Conservation (phyloP, 441 rosid species). For the Populus tomentosa region DNA sequence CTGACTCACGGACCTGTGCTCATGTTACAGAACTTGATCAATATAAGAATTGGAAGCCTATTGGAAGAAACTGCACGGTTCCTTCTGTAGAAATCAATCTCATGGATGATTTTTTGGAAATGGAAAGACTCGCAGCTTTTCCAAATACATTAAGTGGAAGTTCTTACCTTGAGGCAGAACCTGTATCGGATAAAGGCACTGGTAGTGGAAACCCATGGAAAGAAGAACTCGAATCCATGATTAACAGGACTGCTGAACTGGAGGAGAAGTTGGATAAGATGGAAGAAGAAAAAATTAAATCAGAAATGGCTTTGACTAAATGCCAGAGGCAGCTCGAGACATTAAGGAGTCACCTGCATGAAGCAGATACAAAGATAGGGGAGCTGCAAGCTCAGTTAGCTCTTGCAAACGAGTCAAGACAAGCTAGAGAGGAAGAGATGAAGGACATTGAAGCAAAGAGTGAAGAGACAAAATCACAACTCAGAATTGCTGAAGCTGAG, state of each 20-base stretch:
- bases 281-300: conserved; percentile 52
- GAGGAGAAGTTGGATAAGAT: conserved; percentile 55
- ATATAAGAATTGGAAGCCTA: conserved; percentile 30
- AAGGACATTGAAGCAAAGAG: conserved; percentile 40
- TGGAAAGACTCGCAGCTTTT: conserved; percentile 77
- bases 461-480: conserved; percentile 51
- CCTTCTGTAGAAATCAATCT: conserved; percentile 54
- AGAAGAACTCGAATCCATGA: conserved; percentile 46
- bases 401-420: conserved; percentile 41
- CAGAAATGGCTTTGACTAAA: conserved; percentile 43
- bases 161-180: conserved; percentile 26
- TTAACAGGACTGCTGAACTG: conserved; percentile 47
- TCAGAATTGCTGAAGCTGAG: conserved; percentile 49
- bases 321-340: conserved; percentile 38
- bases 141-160: conserved; percentile 42
- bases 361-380: conserved; percentile 35
- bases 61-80: conserved; percentile 37
- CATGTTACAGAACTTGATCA: conserved; percentile 25
- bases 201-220: conserved; percentile 29
- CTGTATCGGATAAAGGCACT: conserved; percentile 26
- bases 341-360: conserved; percentile 34
- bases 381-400: conserved; percentile 49
- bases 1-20: conserved; percentile 32
- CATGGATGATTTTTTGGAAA: conserved; percentile 96
- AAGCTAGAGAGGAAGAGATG: conserved; percentile 50